These are phyloP conservation scores for Yamadazyma conglobata DNA, from an alignment of 1,139 yeast genomes.

Conservation along the genomic window DNA sequence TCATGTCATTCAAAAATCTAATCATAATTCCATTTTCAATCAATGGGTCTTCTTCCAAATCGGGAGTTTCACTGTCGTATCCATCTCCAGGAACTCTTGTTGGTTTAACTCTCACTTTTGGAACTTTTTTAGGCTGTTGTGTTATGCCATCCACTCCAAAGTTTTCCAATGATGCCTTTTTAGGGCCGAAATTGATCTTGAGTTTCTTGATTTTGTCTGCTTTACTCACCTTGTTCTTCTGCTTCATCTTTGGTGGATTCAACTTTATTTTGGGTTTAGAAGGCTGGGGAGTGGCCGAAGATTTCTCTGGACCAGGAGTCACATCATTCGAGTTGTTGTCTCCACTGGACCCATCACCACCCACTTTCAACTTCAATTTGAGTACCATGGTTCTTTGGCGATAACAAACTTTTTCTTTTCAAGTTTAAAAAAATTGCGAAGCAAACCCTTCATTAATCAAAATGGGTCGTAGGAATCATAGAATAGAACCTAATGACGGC, in stretches of 20 bases:
- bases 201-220: conserved; percentile 21
- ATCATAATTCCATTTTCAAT: conserved; percentile 82
- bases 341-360: conserved; percentile 12
- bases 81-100: conserved; percentile 91
- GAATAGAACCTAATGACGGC: no score
- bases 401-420: no score
- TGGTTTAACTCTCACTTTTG: conserved; percentile 76
- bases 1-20: conserved; percentile 76
- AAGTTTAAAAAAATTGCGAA: no score
- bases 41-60: conserved; percentile 90
- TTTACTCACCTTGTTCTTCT: conserved; percentile 16
- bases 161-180: conserved; percentile 11
- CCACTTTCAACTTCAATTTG: conserved; percentile 25
- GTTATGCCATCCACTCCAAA: conserved; percentile 12
- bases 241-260: conserved; percentile 23
- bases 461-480: no score
- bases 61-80: conserved; percentile 96
- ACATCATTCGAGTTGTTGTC: conserved; percentile 6
- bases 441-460: no score
- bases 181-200: conserved; percentile 20
- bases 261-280: conserved; percentile 9
- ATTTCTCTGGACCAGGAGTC: conserved; percentile 2
- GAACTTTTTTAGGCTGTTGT: conserved; percentile 31
- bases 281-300: background rate
- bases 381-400: no score